phyloP scores from a whole-genome alignment of 495 filamentous ascomycete species.

The Lasiosphaeria ovina region DNA sequence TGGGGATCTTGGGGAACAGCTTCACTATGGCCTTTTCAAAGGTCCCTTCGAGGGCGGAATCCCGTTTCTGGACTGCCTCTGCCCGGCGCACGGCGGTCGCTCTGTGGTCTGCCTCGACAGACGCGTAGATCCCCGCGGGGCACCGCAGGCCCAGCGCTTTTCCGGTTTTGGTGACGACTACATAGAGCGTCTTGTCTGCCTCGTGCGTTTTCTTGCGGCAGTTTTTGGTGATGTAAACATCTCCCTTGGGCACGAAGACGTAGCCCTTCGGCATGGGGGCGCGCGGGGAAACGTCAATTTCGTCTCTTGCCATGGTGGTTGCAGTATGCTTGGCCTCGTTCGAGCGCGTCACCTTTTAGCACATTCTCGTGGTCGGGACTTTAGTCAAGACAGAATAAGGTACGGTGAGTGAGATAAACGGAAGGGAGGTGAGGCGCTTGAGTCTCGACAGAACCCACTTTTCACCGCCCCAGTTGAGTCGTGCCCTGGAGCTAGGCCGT shows the following conservation, averaged over 20 bases:
- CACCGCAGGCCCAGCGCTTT: slow-evolving; percentile 38
- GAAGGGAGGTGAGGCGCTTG: too few species aligned
- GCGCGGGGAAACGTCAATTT: slow-evolving; percentile 19
- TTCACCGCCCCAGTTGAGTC: too few species aligned
- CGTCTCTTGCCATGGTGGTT: slow-evolving; percentile 7
- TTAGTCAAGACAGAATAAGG: too few species aligned
- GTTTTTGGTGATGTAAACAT: slow-evolving; percentile 37
- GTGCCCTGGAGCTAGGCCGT: too few species aligned
- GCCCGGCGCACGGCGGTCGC: slow-evolving; percentile 30
- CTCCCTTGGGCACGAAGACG: slow-evolving; percentile 37
- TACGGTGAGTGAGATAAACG: too few species aligned
- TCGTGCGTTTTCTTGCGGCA: slow-evolving; percentile 36
- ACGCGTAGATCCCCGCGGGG: slow-evolving; percentile 27
- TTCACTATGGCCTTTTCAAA: slow-evolving; percentile 28
- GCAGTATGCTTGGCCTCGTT: too few species aligned
- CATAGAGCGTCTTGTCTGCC: slow-evolving; percentile 30
- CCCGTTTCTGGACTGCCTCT: slow-evolving; percentile 26
- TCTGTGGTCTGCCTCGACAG: slow-evolving; percentile 24
- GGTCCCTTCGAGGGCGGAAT: slow-evolving; percentile 24
- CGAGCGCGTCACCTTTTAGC: too few species aligned
- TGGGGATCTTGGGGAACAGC: slow-evolving; percentile 32
- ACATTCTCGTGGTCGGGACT: too few species aligned
- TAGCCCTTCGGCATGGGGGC: slow-evolving; percentile 34
- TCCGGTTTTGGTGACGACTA: slow-evolving; percentile 27
- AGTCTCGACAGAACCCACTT: too few species aligned